phyloP scores from a whole-genome alignment of 2,329 filamentous ascomycete species.

The Fusarium sp. region DNA sequence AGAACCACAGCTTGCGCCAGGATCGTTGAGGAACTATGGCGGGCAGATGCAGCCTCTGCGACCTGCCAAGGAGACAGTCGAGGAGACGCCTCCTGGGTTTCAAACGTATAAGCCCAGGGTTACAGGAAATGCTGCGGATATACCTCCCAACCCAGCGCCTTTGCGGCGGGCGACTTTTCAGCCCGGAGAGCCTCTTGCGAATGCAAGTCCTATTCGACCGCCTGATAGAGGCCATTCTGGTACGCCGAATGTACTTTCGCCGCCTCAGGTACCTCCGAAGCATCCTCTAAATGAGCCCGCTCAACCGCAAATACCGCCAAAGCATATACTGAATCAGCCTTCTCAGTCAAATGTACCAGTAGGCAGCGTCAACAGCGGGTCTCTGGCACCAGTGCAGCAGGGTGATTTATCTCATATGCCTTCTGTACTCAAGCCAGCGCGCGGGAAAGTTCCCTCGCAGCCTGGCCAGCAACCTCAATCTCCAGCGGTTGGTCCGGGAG shows the following conservation, averaged over 20 bases:
- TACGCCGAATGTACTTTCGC: constrained; percentile 46
- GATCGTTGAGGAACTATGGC: constrained; percentile 28
- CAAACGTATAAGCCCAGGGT: constrained; percentile 39
- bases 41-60: constrained; percentile 27
- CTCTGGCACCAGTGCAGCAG: constrained; percentile 22
- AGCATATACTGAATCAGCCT: constrained; percentile 4
- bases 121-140: constrained; percentile 6
- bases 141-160: constrained; percentile 18
- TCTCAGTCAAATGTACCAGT: not conserved
- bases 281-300: constrained; percentile 23
- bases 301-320: constrained; percentile 17
- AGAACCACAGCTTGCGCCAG: constrained; percentile 36
- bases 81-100: constrained; percentile 10
- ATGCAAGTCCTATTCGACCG: constrained; percentile 34
- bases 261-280: constrained; percentile 42
- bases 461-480: constrained; percentile 24
- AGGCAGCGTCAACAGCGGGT: not conserved
- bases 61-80: constrained; percentile 21
- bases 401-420: constrained; percentile 37
- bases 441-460: constrained; percentile 36
- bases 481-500: not conserved
- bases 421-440: constrained; percentile 46
- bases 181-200: constrained; percentile 46
- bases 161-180: constrained; percentile 45
- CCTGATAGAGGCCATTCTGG: constrained; percentile 38